Evolutionary conservation across 768 basidiomycete genomes (phyloP), one percentile per base, ranked within the genome.

Genomic region (Gymnopilus junonius): DNA sequence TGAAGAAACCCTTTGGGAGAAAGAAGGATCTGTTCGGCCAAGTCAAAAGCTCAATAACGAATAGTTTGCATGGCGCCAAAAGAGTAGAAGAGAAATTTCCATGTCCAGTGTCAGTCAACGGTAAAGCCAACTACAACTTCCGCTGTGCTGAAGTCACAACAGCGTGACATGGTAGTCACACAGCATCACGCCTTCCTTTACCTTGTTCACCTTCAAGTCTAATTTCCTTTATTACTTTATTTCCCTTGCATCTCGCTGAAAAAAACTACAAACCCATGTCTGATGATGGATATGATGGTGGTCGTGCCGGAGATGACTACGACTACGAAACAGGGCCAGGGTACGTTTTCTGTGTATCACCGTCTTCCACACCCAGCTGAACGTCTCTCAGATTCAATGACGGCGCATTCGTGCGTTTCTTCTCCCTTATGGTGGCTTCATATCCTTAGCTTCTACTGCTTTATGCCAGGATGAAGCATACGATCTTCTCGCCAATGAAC

Each of bases 221-320:
- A 23, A 17, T 29, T 40, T 40, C 23, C 39, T 43, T 39, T n/a
- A 32, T 65, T 59, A 51, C 53, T 65, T n/a, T n/a, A n/a, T n/a
- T n/a, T n/a, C n/a, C n/a, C 61, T 55, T 20, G 27, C 58, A 59
- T 67, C 64, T 61, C 50, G 62, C 58, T 55, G 64, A n/a, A n/a
- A n/a, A 27, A 35, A 37, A 54, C 59, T 32, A 46, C 58, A 54
- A 62, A 79, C 58, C n/a, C 66, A 94, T 95, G 94, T 95, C 93
- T 64, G 94, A 95, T 79, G 94, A 95, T 71, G 94, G 88, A 56
- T 93, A 86, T 71, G 89, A 86, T 35, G 89, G 86, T 45, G 88
- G 84, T 17, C 63, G 58, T 25, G 87, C 78, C 14, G 87, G 81
- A 50, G 90, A 87, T 66, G 89, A 90, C 63, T 90, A 87, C 65